Evolutionary conservation across 306 rosid species (phyloP).

Genomic region (Corylus avellana): DNA sequence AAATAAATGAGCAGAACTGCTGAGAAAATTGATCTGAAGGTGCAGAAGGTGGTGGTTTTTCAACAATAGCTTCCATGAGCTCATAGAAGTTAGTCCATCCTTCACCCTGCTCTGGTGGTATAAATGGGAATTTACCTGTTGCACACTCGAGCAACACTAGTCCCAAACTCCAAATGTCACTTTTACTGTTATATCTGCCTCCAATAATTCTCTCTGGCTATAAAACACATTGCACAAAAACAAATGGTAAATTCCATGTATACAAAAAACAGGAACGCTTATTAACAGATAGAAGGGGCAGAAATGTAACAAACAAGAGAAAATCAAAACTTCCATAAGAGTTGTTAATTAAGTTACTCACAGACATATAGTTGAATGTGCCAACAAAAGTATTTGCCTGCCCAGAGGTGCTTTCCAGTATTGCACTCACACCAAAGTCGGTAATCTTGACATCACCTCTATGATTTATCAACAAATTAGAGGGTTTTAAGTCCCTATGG

Average conservation of each 20-base stretch:
- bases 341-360: slow-evolving; percentile 47
- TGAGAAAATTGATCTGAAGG: slow-evolving; percentile 80
- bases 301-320: slow-evolving; percentile 6
- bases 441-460: slow-evolving; percentile 95
- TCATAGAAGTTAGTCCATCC: slow-evolving; percentile 81
- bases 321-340: not conserved
- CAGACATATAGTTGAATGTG: slow-evolving; percentile 96
- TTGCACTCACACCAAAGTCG: slow-evolving; percentile 98
- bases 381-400: slow-evolving; percentile 95
- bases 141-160: slow-evolving; percentile 93
- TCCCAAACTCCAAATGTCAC: slow-evolving; percentile 99
- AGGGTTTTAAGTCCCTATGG: slow-evolving; percentile 95
- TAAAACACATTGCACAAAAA: slow-evolving; percentile 36
- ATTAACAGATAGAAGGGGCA: not conserved
- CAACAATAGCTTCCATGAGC: slow-evolving; percentile 85
- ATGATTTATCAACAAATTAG: slow-evolving; percentile 87
- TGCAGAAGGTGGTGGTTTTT: slow-evolving; percentile 80
- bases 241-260: slow-evolving; percentile 8
- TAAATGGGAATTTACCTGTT: slow-evolving; percentile 79
- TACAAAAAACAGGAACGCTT: not conserved
- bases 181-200: slow-evolving; percentile 68
- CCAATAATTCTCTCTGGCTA: slow-evolving; percentile 97
- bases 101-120: slow-evolving; percentile 72
- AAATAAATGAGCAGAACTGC: slow-evolving; percentile 84
- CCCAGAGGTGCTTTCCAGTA: slow-evolving; percentile 87